Conservation (phyloP, 2,329 filamentous ascomycete genomes). For the Stenocarpella maydis region DNA sequence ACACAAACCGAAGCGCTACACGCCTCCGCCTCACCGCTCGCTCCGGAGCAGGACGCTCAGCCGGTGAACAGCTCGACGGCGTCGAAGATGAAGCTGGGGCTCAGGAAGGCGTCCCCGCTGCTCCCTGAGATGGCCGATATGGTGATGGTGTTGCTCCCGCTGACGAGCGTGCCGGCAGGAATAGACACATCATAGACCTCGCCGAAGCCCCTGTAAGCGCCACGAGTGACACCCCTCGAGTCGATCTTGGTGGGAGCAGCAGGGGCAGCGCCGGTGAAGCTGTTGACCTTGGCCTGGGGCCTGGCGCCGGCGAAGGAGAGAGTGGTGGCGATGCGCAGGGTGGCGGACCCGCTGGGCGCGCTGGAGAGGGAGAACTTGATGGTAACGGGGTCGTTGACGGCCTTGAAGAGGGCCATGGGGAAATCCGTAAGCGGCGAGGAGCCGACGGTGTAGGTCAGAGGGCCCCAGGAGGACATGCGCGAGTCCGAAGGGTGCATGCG, state of each 20-base stretch:
- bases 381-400: slow-evolving; percentile 65
- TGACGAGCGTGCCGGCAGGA: slow-evolving; percentile 64
- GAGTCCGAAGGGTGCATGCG: slow-evolving; percentile 74
- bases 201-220: slow-evolving; percentile 69
- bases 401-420: slow-evolving; percentile 73
- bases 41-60: background rate
- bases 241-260: slow-evolving; percentile 68
- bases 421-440: slow-evolving; percentile 60
- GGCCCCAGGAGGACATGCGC: slow-evolving; percentile 69
- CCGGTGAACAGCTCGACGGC: slow-evolving; percentile 45
- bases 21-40: background rate
- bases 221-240: slow-evolving; percentile 70
- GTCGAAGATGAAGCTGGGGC: slow-evolving; percentile 60
- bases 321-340: slow-evolving; percentile 71
- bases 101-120: slow-evolving; percentile 61
- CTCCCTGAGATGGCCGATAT: slow-evolving; percentile 68
- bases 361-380: slow-evolving; percentile 66
- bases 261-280: slow-evolving; percentile 57
- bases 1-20: background rate
- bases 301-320: slow-evolving; percentile 67
- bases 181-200: slow-evolving; percentile 71
- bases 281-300: slow-evolving; percentile 65
- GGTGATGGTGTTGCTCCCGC: slow-evolving; percentile 70
- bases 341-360: slow-evolving; percentile 60
- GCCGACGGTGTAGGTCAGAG: slow-evolving; percentile 68